Base-by-base conservation (phyloP, 352 stramenopile species). In the Pythium scleroteichum region DNA sequence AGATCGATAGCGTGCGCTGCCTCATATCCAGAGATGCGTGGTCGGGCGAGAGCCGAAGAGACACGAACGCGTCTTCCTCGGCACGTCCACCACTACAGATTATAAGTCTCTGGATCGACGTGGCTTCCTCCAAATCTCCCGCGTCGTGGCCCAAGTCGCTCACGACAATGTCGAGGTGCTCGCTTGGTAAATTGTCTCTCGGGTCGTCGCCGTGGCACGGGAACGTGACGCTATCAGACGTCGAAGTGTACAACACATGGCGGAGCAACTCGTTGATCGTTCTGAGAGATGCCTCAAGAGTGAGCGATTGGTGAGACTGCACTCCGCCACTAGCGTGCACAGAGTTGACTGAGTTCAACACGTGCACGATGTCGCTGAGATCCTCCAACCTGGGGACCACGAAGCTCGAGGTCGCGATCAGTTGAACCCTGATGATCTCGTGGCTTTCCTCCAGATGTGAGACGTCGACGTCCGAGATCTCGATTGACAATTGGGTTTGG, bases 111-210 rank as follows among this genome's bases (percentile, higher is more conserved):
- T 55, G 8, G 3, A 24, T 42, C 7, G 46, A n/a, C 10, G 35
- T 19, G 14, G 27, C 33, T 6, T 24, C 32, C 41, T 62, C 4
- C 54, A 42, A 55, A 2, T 17, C 46, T 7, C 1, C 17, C 32
- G 48, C 33, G 2, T 45, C 54, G 14, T 62, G 42, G n/a, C 45
- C 55, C 22, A 62, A 23, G n/a, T 62, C 55, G 10, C 23, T 62
- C 33, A 62, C 55, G 26, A 29, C n/a, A 24, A 62, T 20, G n/a
- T 53, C 40, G 16, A 62, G 35, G 17, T 44, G 3, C 14, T 53
- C 26, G 46, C 10, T 33, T 2, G 45, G 26, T 3, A 14, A 12
- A 0, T 29, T 9, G 27, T 23, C 40, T 16, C 8, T 40, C 4
- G 38, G 35, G 38, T 32, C 24, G 19, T 20, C 17, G 12, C 26